Conservation (phyloP, 2,329 filamentous ascomycete species). For the Massarina eburnea region DNA sequence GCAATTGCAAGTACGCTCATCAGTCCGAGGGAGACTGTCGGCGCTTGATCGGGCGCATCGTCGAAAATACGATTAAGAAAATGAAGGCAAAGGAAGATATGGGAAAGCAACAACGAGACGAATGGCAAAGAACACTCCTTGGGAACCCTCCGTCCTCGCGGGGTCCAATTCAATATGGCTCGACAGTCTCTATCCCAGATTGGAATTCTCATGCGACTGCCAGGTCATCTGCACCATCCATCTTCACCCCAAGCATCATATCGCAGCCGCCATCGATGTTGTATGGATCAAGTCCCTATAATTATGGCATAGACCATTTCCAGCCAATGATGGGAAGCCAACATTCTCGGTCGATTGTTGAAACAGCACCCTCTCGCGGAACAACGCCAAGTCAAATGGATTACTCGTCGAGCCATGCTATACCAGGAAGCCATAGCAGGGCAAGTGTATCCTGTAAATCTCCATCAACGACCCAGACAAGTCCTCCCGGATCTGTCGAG, state of each 20-base stretch:
- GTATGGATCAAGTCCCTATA: neutral
- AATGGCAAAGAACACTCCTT: conserved; percentile 1
- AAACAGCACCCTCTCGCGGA: neutral
- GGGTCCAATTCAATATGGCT: neutral
- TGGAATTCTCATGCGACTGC: neutral
- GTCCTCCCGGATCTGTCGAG: neutral
- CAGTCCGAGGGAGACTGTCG: conserved; percentile 7
- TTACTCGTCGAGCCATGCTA: neutral
- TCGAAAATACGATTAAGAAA: conserved; percentile 2
- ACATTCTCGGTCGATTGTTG: neutral
- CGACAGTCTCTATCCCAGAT: too few species aligned
- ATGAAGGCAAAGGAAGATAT: conserved; percentile 4
- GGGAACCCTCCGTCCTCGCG: neutral
- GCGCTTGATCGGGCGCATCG: neutral
- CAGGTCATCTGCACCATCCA: neutral
- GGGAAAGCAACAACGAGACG: neutral
- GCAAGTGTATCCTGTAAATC: neutral
- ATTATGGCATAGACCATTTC: too few species aligned
- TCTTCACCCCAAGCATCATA: neutral
- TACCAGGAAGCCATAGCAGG: neutral
- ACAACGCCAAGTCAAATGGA: neutral
- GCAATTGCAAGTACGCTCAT: neutral
- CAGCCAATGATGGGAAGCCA: neutral
- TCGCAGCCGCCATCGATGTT: neutral
- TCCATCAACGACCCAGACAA: neutral